Evolutionary conservation across 1,284 basidiomycete species (phyloP).

Genomic region (Ustilago curta): DNA sequence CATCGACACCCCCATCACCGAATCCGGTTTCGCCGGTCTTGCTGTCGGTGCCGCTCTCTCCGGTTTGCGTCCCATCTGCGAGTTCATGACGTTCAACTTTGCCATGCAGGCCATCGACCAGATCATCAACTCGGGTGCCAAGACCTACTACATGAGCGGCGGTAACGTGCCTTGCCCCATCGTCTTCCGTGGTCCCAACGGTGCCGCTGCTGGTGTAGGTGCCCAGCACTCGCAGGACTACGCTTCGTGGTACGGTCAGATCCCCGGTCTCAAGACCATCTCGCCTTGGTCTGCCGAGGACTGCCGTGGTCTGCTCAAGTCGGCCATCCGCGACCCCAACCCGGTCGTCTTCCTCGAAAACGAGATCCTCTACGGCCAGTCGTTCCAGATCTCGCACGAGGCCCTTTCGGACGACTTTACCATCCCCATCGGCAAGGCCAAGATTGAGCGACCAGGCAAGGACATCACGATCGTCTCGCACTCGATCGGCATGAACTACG

Average conservation of each 20-base stretch:
- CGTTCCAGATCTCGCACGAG: conserved; percentile 94
- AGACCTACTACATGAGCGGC: conserved; percentile 99
- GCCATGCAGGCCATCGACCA: conserved; percentile 89
- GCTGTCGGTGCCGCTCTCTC: conserved; percentile 94
- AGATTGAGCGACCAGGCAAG: conserved; percentile 90
- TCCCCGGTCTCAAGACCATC: conserved; percentile 97
- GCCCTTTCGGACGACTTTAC: conserved; percentile 92
- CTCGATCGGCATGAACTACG: conserved; percentile 64
- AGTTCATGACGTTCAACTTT: conserved; percentile 92
- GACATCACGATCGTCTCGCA: conserved; percentile 97
- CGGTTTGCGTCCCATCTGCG: conserved; percentile 95
- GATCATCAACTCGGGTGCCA: conserved; percentile 99
- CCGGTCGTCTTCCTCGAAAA: conserved; percentile 99
- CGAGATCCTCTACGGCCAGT: conserved; percentile 97
- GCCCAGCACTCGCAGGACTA: conserved; percentile 76
- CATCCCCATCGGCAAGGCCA: conserved; percentile 96
- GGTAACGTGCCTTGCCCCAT: conserved; percentile 97
- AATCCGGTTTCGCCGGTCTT: conserved; percentile 98
- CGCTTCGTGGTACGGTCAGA: conserved; percentile 85
- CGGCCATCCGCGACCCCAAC: conserved; percentile 98
- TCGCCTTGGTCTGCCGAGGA: conserved; percentile 97
- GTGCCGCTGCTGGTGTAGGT: conserved; percentile 94
- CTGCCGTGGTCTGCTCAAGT: conserved; percentile 96
- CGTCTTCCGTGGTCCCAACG: conserved; percentile 99
- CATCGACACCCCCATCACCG: conserved; percentile 88